Conservation (phyloP, 106 monocot species). For the Gastrodia elata region DNA sequence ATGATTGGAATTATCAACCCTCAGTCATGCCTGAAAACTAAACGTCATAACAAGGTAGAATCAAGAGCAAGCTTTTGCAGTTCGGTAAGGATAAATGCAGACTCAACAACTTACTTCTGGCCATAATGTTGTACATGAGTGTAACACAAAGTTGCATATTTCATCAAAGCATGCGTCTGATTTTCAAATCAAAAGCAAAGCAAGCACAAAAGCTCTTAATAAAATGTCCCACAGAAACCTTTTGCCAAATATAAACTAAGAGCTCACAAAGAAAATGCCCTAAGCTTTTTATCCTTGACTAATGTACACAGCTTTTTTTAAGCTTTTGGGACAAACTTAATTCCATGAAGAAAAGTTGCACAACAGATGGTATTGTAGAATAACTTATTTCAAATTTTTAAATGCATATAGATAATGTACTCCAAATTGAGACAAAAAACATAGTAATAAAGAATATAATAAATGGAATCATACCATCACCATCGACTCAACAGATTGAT, state of each 20-base stretch:
- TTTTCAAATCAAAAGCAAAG: background rate
- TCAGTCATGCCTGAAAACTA: background rate
- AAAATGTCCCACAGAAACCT: background rate
- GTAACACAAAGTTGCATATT: background rate
- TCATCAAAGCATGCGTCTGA: background rate
- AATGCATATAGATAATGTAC: background rate
- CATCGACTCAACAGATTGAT: constrained; percentile 76
- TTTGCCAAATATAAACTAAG: background rate
- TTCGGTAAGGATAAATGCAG: background rate
- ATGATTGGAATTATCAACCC: background rate
- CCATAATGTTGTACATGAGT: background rate
- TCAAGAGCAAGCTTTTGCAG: background rate
- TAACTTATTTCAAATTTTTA: constrained; percentile 1
- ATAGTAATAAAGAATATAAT: background rate
- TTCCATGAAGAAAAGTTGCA: background rate
- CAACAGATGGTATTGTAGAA: background rate
- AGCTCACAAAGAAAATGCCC: background rate
- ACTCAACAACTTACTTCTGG: background rate
- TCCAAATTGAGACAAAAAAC: background rate
- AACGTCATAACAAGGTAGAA: background rate
- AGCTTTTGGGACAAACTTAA: too few relatives aligned
- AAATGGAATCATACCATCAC: constrained; percentile 49
- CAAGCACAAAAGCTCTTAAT: background rate
- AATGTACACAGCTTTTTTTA: too few relatives aligned
- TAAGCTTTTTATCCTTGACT: background rate